These are phyloP conservation scores for Colletotrichum musicola DNA, from an alignment of 2,329 filamentous ascomycete species.

Conservation along the genomic window DNA sequence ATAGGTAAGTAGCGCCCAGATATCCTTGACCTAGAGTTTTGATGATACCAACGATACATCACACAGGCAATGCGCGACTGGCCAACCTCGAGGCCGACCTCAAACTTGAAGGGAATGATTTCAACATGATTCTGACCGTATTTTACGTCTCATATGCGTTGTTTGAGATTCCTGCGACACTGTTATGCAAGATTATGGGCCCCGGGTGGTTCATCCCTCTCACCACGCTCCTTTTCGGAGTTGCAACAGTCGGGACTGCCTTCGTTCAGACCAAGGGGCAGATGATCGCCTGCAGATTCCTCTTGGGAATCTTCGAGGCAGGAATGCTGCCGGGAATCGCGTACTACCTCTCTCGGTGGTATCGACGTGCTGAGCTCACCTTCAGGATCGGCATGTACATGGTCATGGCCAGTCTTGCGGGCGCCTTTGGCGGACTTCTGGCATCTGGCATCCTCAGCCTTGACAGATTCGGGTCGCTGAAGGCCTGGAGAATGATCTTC, in stretches of 20 bases:
- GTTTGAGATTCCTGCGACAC: constrained; percentile 60
- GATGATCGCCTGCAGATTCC: constrained; percentile 51
- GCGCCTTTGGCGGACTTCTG: constrained; percentile 60
- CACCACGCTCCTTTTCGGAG: constrained; percentile 56
- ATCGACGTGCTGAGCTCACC: constrained; percentile 62
- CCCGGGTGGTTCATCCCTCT: constrained; percentile 53
- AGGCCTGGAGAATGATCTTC: constrained; percentile 78
- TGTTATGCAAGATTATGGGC: constrained; percentile 57
- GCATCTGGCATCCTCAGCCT: constrained; percentile 68
- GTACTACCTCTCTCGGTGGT: constrained; percentile 62
- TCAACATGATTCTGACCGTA: constrained; percentile 57
- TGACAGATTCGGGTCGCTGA: constrained; percentile 65
- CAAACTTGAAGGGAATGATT: constrained; percentile 55
- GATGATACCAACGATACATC: background rate
- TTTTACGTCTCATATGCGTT: constrained; percentile 53
- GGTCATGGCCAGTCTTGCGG: constrained; percentile 55
- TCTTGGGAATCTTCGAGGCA: constrained; percentile 56
- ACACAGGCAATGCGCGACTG: constrained; percentile 55
- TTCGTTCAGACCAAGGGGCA: constrained; percentile 50
- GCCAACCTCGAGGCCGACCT: constrained; percentile 58
- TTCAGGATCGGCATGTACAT: constrained; percentile 59
- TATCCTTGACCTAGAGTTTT: background rate
- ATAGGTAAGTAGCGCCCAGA: constrained; percentile 47
- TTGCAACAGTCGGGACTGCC: constrained; percentile 54
- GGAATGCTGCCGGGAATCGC: constrained; percentile 53